Evolutionary conservation across 1,284 basidiomycete genomes (phyloP).

Genomic region (Kalmanozyma brasiliensis): DNA sequence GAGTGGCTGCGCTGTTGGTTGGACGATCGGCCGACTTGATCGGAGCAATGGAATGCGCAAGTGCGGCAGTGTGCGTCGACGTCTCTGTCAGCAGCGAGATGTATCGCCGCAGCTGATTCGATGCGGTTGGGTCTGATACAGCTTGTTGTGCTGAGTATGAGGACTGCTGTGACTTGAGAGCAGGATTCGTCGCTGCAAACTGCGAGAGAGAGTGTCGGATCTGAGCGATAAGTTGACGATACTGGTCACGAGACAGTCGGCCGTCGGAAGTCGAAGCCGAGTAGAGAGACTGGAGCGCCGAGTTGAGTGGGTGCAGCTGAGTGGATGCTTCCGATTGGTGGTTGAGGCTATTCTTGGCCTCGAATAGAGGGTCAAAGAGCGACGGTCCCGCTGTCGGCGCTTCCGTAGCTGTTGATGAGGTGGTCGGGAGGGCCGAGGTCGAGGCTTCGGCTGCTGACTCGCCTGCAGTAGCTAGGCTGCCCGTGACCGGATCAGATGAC

Average conservation of each 20-base stretch:
- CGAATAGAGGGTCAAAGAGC: constrained; percentile 24
- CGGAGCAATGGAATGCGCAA: constrained; percentile 38
- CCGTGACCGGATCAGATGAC: constrained; percentile 8
- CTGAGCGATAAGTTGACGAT: constrained; percentile 38
- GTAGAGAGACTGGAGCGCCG: constrained; percentile 36
- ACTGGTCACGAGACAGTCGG: constrained; percentile 39
- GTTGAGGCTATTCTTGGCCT: constrained; percentile 19
- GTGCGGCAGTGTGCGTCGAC: constrained; percentile 37
- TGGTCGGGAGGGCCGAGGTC: constrained; percentile 20
- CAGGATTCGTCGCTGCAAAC: constrained; percentile 37
- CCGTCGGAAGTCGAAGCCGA: constrained; percentile 11
- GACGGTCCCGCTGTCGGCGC: constrained; percentile 6
- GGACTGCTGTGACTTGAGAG: constrained; percentile 13
- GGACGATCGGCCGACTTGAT: constrained; percentile 21
- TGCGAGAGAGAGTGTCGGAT: constrained; percentile 40
- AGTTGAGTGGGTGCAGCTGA: constrained; percentile 33
- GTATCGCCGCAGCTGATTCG: constrained; percentile 38
- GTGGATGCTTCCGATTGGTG: constrained; percentile 10
- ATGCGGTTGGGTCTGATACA: constrained; percentile 1
- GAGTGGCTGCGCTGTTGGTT: background rate
- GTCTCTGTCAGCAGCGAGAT: constrained; percentile 44
- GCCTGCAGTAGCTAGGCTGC: background rate
- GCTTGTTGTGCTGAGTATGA: constrained; percentile 11
- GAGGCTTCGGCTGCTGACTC: constrained; percentile 9
- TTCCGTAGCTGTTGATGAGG: constrained; percentile 3